Evolutionary conservation across 495 filamentous ascomycete genomes (phyloP), one percentile per base, ranked within the genome.

Genomic region (Lasiosphaeris hirsuta): DNA sequence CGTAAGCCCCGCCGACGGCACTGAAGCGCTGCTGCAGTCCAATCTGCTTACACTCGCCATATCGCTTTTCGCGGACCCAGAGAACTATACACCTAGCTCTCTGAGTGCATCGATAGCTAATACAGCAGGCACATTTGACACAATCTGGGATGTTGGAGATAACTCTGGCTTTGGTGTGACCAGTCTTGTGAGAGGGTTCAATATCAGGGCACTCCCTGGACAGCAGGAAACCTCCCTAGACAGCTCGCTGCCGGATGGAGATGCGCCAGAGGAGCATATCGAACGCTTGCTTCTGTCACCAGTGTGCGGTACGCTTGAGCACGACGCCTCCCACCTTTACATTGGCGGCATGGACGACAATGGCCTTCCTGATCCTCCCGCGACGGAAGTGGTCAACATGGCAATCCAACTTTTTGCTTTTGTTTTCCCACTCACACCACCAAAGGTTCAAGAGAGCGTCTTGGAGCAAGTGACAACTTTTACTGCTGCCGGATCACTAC

Each of bases 121-220:
- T 58, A 88, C 93, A n/a, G 87, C 90, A 3, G 90, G 88, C 0
- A 88, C 83, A 33, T 96, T 97, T 64, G 94, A 99, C 57, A 89
- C 81, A 3, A 81, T 99, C 17, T 99, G 94, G 94, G 94, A 97
- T 53, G 81, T 95, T 39, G 90, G 86, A 11, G 94, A 99, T 67
- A 97, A 97, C 68, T 90, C 85, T 59, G 94, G 90, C 1, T 97
- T 95, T 72, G 94, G 94, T 1, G 85, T 97, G 14, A 94, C 90
- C 11, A 89, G 93, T 15, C 77, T 96, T 35, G 83, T 96, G 5
- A 77, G 85, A 23, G 89, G 90, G 1, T 90, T 94, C 68, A 82
- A 87, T 53, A 75, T 89, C 30, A 82, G 81, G 60, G 79, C 80
- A 7, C 78, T 95, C 54, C 83, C 87, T 19, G 87, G 89, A 39